Conservation (phyloP, 306 rosid genomes). For the Hylodesmum podocarpum region DNA sequence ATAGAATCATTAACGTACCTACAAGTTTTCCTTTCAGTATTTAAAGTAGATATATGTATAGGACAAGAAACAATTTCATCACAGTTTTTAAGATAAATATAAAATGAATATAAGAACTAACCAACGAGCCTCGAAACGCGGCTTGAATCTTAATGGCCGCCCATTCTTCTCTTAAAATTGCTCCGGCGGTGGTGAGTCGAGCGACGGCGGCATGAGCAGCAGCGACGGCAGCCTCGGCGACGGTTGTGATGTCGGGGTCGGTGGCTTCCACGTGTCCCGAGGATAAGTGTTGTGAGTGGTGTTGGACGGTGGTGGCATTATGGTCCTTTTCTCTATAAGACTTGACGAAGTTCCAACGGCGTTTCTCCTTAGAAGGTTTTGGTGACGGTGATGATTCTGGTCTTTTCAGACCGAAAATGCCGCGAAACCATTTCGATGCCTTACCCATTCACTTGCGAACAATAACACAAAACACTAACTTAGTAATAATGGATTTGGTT, state of each 20-base stretch:
- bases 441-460: conserved; percentile 54
- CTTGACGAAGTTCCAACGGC: conserved; percentile 72
- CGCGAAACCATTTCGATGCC: conserved; percentile 79
- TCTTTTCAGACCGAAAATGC: conserved; percentile 50
- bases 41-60: too few relatives aligned
- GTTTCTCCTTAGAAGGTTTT: conserved; percentile 52
- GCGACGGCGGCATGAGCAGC: conserved; percentile 53
- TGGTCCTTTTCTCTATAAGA: conserved; percentile 51
- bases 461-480: neutral
- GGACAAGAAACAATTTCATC: too few relatives aligned
- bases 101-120: conserved; percentile 23
- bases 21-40: too few relatives aligned
- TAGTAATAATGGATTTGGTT: neutral
- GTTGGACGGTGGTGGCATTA: neutral
- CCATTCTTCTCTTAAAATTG: neutral
- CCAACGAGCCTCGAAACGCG: conserved; percentile 87
- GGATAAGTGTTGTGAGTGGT: too few relatives aligned
- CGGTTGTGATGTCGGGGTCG: conserved; percentile 32
- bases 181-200: conserved; percentile 21
- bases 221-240: conserved; percentile 48
- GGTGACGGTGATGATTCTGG: conserved; percentile 19
- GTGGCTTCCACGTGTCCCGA: conserved; percentile 25
- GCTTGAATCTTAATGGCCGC: conserved; percentile 28
- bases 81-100: neutral
- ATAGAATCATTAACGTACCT: too few relatives aligned